Evolutionary conservation across 257 asterid genomes (phyloP), one percentile per base, ranked within the genome.

Genomic region (Solanum lignicaule): DNA sequence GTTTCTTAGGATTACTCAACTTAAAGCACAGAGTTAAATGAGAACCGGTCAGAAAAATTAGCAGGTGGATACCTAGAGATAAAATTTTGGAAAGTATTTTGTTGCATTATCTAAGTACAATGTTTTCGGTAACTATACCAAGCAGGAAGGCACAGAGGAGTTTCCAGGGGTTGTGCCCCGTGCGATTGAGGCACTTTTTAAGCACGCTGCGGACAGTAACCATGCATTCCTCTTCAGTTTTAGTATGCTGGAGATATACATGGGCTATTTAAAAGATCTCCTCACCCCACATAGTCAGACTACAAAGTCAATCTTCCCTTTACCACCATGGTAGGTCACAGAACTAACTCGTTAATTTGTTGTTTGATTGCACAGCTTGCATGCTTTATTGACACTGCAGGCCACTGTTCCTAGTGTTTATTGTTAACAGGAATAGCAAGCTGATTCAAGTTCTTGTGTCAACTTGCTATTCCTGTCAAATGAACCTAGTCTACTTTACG

Each of bases 231-330:
- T 87, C 58, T 81, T 87, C 62, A 81, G 46, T 21, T 62, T 87
- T 41, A 87, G 89, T 48, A 87, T 87, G 83, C 83, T 87, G 55
- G 87, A 87, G 36, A 81, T 87, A n/a, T 87, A 87, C 87, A 79
- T 81, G 87, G 89, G 89, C 32, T 52, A 81, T 87, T 78, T 87
- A 72, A 87, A 65, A 68, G 89, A 87, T 82, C 87, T 71, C 29
- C 85, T 88, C 55, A 52, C 31, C 79, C 75, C 85, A 35, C 78
- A 69, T 23, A 25, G 36, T 68, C 86, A 73, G 75, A 73, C 65
- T 46, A 69, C 84, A 11, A 31, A 71, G 12, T 27, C 73, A 74
- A 83, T 43, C 21, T 43, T 79, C 27, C 85, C 85, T 79, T 79
- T 69, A 55, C 87, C 87, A 32, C 85, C 66, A 33, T 46, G 87